phyloP scores from a whole-genome alignment of 352 stramenopile genomes.

The Phytopythium delawarense region DNA sequence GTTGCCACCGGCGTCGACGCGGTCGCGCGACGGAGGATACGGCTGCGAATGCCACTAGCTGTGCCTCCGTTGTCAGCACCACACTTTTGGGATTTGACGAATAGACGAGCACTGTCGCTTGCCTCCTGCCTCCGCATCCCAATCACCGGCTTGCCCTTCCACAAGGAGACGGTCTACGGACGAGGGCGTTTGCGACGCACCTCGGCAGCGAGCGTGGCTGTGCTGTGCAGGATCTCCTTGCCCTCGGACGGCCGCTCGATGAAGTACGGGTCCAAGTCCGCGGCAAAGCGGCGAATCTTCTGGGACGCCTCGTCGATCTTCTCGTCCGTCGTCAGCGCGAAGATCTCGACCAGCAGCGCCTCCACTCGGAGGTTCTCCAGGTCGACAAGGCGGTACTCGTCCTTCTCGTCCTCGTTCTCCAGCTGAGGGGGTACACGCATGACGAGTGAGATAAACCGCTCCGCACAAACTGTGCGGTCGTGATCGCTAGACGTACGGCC shows the following conservation, averaged over 20 bases:
- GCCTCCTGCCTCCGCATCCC: not conserved
- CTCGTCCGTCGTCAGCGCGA: slow-evolving; percentile 76
- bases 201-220: slow-evolving; percentile 71
- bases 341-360: slow-evolving; percentile 84
- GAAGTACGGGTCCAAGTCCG: slow-evolving; percentile 82
- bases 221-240: slow-evolving; percentile 83
- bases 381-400: slow-evolving; percentile 81
- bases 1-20: slow-evolving; percentile 17
- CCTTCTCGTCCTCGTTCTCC: slow-evolving; percentile 76
- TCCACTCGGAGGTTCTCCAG: slow-evolving; percentile 81
- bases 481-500: slow-evolving; percentile 34
- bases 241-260: slow-evolving; percentile 79
- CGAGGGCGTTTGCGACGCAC: slow-evolving; percentile 73
- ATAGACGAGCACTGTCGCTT: slow-evolving; percentile 1
- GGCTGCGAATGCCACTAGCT: slow-evolving; percentile 53
- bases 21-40: slow-evolving; percentile 20
- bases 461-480: not conserved
- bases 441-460: not conserved
- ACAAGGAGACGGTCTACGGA: slow-evolving; percentile 17
- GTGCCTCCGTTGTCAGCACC: not conserved
- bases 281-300: slow-evolving; percentile 77
- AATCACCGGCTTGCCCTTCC: not conserved
- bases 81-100: not conserved
- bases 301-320: slow-evolving; percentile 83
- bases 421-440: slow-evolving; percentile 25